Evolutionary conservation across 345 rosid species (phyloP), one percentile per base, ranked within the genome.

Genomic region (Combretum micranthum): DNA sequence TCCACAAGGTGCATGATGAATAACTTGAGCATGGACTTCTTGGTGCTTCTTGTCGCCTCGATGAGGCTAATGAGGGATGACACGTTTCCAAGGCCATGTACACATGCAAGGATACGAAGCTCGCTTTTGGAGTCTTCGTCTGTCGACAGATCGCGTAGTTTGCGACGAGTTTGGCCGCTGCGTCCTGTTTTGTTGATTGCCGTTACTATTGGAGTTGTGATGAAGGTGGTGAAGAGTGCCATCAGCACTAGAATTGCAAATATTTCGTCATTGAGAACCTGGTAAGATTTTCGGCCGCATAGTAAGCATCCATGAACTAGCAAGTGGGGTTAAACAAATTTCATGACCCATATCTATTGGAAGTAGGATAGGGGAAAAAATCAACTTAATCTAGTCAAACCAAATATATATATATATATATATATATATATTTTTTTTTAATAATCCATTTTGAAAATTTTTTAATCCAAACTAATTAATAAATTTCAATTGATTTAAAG

Each of bases 191-290:
- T 78, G 76, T 83, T 83, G 55, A 83, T 70, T 25, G 88, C 87
- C 90, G 83, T 78, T 14, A 87, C 88, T 0, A 62, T 68, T 37
- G 93, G 93, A 14, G 93, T 85, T 21, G 96, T 85, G 56, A 90
- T 68, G 81, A 90, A 90, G 66, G 96, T 87, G 55, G 96, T 90
- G 67, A 90, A 76, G 32, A 90, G 80, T 32, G 95, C 95, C 95
- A 90, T 90, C 13, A 90, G 73, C 13, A 86, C 92, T 15, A 90
- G 42, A 53, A 87, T 86, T 2, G 95, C 93, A 46, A 90, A 90
- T 2, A 55, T 68, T 74, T 90, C 92, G 39, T 83, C 97, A 51
- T 83, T 87, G 15, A 87, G 77, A n/a, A 90, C 97, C 97, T 84
- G 79, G 44, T 18, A 42, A 25, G 39, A 32, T 32, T 16, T n/a